Base-by-base conservation (phyloP, 2,329 filamentous ascomycete genomes). In the Xylariaceae sp. region DNA sequence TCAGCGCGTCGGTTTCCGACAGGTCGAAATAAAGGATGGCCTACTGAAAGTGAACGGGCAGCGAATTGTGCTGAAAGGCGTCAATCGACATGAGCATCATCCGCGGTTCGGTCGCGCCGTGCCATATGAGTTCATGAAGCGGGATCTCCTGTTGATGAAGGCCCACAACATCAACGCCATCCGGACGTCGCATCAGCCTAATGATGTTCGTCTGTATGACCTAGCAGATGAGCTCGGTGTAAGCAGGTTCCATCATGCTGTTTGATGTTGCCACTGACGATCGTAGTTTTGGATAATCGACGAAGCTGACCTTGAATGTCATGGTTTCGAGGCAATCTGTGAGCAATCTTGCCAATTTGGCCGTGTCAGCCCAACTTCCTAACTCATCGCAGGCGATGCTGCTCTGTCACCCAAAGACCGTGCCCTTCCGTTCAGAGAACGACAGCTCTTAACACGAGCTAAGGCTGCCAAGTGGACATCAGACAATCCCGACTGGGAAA, bases 11-110 rank as follows among this genome's bases (percentile, higher is more conserved):
- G 85, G 85, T 2, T 87, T 88, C 69, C 77, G 83, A 9, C 75
- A 78, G 51, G 78, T 87, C 2, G 83, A 87, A 67, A 77, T 85
- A 64, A 82, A 80, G 56, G 76, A 82, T 59, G 80, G 82, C 0
- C 71, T 83, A 44, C 72, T 85, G 62, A 75, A 77, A 56, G 81
- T 87, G 52, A 87, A 87, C 55, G 83, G 84, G 2, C 75, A 79
- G 61, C 73, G 79, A 6, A 78, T 87, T 50, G 75, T 84, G 0
- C 76, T 87, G 61, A 79, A 80, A 49, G 84, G 84, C 2, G 81
- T 81, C 2, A 87, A 87, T 66, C 77, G 83, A 50, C 84, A 87
- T 66, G 84, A 87, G 61, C 83, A 87, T 63, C 82, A 87, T 65
- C 82, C 82, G 1, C 71, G 74, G 57, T 75, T 76, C 30, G 83